Conservation (phyloP, 495 filamentous ascomycete genomes). For the Cenococcum geophilum region DNA sequence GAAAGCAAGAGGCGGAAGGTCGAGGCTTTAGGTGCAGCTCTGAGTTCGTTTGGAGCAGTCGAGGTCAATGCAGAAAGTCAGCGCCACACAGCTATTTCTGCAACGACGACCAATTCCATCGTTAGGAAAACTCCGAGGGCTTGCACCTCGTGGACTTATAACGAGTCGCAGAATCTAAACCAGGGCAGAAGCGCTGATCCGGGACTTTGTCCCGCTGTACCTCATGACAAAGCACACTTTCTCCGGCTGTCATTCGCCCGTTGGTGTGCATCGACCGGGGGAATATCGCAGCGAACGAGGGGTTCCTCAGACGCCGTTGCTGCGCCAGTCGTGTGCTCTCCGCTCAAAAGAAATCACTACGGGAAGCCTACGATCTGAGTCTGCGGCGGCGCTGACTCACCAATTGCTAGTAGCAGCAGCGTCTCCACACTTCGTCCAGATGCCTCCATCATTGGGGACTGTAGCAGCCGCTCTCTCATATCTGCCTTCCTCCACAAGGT, state of each 20-base stretch:
- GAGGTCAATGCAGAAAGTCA: no score
- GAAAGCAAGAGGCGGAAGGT: no score
- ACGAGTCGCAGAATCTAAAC: no score
- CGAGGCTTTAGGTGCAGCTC: no score
- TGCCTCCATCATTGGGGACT: not conserved
- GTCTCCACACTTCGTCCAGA: not conserved
- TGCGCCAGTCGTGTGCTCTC: not conserved
- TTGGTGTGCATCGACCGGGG: not conserved
- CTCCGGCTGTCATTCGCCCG: not conserved
- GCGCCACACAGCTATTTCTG: no score
- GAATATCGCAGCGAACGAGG: not conserved
- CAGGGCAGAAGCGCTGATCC: not conserved
- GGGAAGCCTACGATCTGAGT: not conserved
- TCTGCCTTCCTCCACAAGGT: not conserved
- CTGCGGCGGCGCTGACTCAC: conserved; percentile 5
- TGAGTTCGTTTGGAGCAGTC: no score
- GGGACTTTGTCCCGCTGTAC: not conserved
- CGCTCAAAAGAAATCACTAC: not conserved
- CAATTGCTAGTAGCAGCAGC: not conserved
- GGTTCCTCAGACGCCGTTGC: no score
- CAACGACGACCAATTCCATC: no score
- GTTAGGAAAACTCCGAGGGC: no score
- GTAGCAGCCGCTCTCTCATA: not conserved
- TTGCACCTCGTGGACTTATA: no score
- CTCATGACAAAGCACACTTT: not conserved